A percentile compares a stretch with the other conserved stretches of the same genome.
Evolutionary conservation across 352 stramenopile species (phyloP).

Genomic region (Nothophytophthora sp.): DNA sequence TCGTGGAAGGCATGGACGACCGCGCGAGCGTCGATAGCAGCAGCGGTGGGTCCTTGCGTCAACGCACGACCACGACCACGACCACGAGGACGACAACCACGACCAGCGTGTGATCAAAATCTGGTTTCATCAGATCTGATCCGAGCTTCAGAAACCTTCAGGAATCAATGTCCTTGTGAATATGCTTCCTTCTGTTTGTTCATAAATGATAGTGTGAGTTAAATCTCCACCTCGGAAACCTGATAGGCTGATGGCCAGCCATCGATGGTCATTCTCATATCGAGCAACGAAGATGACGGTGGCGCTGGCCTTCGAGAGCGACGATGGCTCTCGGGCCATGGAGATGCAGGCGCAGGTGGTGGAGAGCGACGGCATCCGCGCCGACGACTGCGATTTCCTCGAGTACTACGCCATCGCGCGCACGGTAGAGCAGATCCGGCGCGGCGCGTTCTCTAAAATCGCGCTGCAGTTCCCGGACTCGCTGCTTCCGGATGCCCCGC

Average conservation of each 20-base stretch:
- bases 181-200: conserved; percentile 14
- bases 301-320: conserved; percentile 75
- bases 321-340: conserved; percentile 81
- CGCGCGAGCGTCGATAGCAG: conserved; percentile 14
- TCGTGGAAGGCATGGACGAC: conserved; percentile 40
- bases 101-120: conserved; percentile 17
- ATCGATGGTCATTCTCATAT: not conserved
- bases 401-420: conserved; percentile 70
- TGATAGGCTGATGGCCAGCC: not conserved
- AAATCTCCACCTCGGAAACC: not conserved
- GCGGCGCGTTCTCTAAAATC: conserved; percentile 71
- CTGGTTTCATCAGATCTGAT: no score
- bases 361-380: conserved; percentile 55
- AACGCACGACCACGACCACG: conserved; percentile 36
- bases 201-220: no score
- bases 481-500: conserved; percentile 85
- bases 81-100: conserved; percentile 7
- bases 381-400: conserved; percentile 32
- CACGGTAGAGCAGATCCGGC: conserved; percentile 60
- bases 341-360: conserved; percentile 62
- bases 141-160: conserved; percentile 5
- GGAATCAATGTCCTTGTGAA: conserved; percentile 29
- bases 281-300: conserved; percentile 47
- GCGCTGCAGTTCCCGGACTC: conserved; percentile 97
- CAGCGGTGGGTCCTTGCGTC: conserved; percentile 40